phyloP scores from a whole-genome alignment of 2,329 filamentous ascomycete genomes.

The Chaetomiaceae sp. region DNA sequence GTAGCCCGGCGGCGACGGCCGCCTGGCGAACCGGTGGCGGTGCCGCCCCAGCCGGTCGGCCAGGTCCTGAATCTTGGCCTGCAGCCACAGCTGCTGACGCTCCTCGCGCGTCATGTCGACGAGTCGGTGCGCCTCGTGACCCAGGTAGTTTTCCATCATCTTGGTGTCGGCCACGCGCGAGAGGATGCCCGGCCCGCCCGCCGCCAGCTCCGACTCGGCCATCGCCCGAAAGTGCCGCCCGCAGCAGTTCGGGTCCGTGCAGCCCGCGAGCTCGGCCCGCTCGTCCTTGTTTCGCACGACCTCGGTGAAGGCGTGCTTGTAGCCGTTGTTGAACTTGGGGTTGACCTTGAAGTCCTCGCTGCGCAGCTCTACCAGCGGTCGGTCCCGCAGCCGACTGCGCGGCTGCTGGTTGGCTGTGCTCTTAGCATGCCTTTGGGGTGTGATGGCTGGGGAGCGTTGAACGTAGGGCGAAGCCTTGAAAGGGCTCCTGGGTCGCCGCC shows the following conservation, averaged over 20 bases:
- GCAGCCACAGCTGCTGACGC: slow-evolving; percentile 60
- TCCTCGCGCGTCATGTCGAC: slow-evolving; percentile 54
- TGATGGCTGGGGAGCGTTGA: slow-evolving; percentile 18
- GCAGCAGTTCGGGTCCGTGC: slow-evolving; percentile 70
- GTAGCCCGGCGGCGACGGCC: slow-evolving; percentile 73
- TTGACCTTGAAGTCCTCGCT: slow-evolving; percentile 80
- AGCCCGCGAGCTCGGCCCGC: slow-evolving; percentile 66
- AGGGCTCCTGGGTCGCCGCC: not conserved
- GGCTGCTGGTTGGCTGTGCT: slow-evolving; percentile 1
- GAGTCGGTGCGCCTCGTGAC: slow-evolving; percentile 53
- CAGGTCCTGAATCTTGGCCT: slow-evolving; percentile 66
- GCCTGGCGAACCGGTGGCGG: slow-evolving; percentile 64
- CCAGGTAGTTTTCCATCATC: slow-evolving; percentile 52
- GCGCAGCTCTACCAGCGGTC: slow-evolving; percentile 50
- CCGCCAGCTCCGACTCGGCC: slow-evolving; percentile 45
- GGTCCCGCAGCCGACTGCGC: slow-evolving; percentile 46
- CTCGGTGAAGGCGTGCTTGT: slow-evolving; percentile 66
- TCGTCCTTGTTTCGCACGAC: slow-evolving; percentile 65
- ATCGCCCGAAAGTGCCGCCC: slow-evolving; percentile 64
- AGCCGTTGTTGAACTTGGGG: slow-evolving; percentile 61
- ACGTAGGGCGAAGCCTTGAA: slow-evolving; percentile 5
- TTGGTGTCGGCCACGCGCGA: slow-evolving; percentile 37
- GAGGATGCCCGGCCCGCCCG: slow-evolving; percentile 31
- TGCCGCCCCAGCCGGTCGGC: slow-evolving; percentile 74
- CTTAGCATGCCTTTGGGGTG: not conserved